Base-by-base conservation (phyloP, 306 rosid genomes). In the Ziziphus jujuba region DNA sequence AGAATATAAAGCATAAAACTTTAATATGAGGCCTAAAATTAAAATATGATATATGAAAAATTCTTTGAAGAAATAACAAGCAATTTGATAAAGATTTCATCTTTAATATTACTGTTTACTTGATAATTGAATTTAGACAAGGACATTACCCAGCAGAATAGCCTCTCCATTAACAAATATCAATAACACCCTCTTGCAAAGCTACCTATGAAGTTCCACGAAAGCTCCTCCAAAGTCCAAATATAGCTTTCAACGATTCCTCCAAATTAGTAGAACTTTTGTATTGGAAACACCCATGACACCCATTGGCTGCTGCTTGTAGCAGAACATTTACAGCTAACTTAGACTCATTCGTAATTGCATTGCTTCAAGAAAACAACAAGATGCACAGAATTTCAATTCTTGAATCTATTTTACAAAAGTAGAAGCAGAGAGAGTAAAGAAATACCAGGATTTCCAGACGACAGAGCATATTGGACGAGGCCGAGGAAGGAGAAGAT, bases 151-250 rank as follows among this genome's bases (percentile, higher is more conserved):
- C 63, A 5, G 71, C 52, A 56, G 92, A 79, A 81, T 92, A 96
- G 31, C 84, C 98, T 61, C 59, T 80, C 96, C 96, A 92, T 40
- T 87, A 90, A 86, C 84, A 76, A 73, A 92, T 76, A 34, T 63
- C 36, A 73, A 87, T 23, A 8, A 0, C 8, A 65, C 91, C 93
- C 68, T 71, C 43, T 56, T 67, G 68, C 74, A 89, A 83, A 19
- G 84, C 88, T 61, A 75, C 57, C 80, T 79, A 66, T 90, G 93
- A 44, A 77, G 81, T 56, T 84, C 70, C 91, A 84, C 59, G 47
- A 87, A 21, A 83, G 61, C 65, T 81, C 87, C 72, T n/a, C n/a
- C n/a, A n/a, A n/a, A n/a, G n/a, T 81, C 72, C 54, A 92, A 69
- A 72, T 66, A 72, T 47, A 40, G 59, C 22, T n/a, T 79, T 75